Conservation (phyloP, 2,329 filamentous ascomycete species). For the Xylariaceae sp. region DNA sequence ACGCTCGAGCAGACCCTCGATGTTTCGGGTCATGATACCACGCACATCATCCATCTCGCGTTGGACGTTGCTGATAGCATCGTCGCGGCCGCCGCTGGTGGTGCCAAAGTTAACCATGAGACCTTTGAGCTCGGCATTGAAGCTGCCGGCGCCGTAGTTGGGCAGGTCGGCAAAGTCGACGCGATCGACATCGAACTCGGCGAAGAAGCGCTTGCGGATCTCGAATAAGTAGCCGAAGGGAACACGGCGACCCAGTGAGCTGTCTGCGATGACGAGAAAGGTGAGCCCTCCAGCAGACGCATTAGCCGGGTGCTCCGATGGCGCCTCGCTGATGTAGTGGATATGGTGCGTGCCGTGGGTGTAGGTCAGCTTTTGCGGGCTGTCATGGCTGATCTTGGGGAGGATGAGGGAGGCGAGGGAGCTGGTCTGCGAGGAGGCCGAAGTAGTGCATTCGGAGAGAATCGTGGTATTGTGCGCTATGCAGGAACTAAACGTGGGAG, state of each 20-base stretch:
- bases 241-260: slow-evolving; percentile 77
- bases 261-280: slow-evolving; percentile 84
- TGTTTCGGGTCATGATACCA: slow-evolving; percentile 94
- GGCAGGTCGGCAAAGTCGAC: slow-evolving; percentile 76
- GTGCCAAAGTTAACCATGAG: slow-evolving; percentile 84
- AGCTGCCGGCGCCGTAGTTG: slow-evolving; percentile 83
- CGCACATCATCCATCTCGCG: slow-evolving; percentile 88
- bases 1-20: slow-evolving; percentile 81
- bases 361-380: slow-evolving; percentile 86
- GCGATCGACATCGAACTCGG: slow-evolving; percentile 52
- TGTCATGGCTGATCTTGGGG: slow-evolving; percentile 81
- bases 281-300: slow-evolving; percentile 75
- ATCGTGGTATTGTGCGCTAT: slow-evolving; percentile 93
- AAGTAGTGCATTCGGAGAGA: slow-evolving; percentile 85
- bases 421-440: slow-evolving; percentile 75
- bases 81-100: slow-evolving; percentile 67
- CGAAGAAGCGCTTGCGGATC: slow-evolving; percentile 82
- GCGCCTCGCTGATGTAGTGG: slow-evolving; percentile 88
- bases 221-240: slow-evolving; percentile 91
- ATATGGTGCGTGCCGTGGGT: slow-evolving; percentile 89
- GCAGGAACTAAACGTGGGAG: slow-evolving; percentile 62
- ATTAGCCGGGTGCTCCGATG: slow-evolving; percentile 56
- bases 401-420: slow-evolving; percentile 91
- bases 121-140: slow-evolving; percentile 73
- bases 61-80: slow-evolving; percentile 79